A percentile compares a stretch with the other conserved stretches of the same genome.
Evolutionary conservation across 805 yeast genomes (phyloP).

Genomic region (Blastobotrys peoriensis): DNA sequence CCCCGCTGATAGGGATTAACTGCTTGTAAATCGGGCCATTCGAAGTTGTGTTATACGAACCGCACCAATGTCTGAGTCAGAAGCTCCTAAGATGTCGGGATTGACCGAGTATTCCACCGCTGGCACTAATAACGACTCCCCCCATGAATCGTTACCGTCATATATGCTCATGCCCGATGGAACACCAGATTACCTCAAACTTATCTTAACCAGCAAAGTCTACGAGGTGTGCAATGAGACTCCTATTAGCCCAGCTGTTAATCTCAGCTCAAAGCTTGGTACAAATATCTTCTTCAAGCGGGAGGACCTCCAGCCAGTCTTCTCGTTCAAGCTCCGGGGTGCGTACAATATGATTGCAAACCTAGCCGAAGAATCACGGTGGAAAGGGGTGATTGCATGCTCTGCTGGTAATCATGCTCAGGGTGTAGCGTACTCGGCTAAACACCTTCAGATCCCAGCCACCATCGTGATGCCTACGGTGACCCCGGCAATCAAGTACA

Average conservation of each 20-base stretch:
- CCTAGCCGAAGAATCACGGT: conserved; percentile 47
- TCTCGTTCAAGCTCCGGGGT: conserved; percentile 93
- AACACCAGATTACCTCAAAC: conserved; percentile 86
- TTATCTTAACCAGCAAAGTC: conserved; percentile 86
- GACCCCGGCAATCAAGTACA: conserved; percentile 90
- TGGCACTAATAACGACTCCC: background rate
- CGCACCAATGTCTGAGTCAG: background rate
- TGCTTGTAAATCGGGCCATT: too few relatives aligned
- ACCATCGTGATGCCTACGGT: conserved; percentile 98
- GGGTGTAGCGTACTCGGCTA: conserved; percentile 94
- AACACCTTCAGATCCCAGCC: conserved; percentile 78
- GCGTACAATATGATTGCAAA: conserved; percentile 97
- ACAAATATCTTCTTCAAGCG: conserved; percentile 76
- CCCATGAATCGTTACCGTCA: background rate
- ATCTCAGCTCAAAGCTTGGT: conserved; percentile 67
- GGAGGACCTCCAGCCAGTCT: conserved; percentile 91
- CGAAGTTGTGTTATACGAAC: too few relatives aligned
- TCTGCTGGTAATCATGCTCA: conserved; percentile 99
- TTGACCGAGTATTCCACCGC: conserved; percentile 8
- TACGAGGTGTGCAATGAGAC: conserved; percentile 93
- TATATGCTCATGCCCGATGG: conserved; percentile 15
- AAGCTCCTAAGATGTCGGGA: conserved; percentile 6
- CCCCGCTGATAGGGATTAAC: too few relatives aligned
- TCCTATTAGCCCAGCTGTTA: conserved; percentile 71
- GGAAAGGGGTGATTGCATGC: conserved; percentile 92